Evolutionary conservation across 2,329 filamentous ascomycete species (phyloP), one percentile per base, ranked within the genome.

Genomic region (Colletotrichum viniferum): DNA sequence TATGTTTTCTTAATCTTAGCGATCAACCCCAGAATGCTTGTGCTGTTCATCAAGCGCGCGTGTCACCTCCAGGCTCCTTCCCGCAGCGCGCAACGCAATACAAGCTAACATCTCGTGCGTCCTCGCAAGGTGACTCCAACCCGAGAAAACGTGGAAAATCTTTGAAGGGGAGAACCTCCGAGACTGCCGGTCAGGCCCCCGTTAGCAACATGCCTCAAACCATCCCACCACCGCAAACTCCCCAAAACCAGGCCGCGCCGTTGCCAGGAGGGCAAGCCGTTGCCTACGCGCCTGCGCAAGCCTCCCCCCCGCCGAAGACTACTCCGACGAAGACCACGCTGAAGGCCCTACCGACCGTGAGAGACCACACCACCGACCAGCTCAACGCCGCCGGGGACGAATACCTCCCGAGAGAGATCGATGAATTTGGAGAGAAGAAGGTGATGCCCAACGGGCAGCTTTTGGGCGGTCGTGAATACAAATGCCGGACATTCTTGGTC

Each of bases 301-400:
- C 85, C 80, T 77, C 85, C 83, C 85, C 92, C 83, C 95, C 95
- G 18, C 92, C 94, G 26, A 97, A 96, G 84, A 90, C 93, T 4
- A 95, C 95, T 5, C 94, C 95, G 7, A 93, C 93, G 38, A 97
- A 97, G 86, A 89, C 92, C 12, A 95, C 96, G 10, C 89, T 98
- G 79, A 99, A 99, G 86, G 97, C 97, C 1, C 89, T 99, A 58
- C 97, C 97, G 4, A 98, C 97, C 5, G 97, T 98, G 16, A 90
- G 97, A 84, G 97, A 99, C 82, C 97, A 99, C 84, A 99, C 97
- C 4, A 98, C 96, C 18, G 96, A 98, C 83, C 96, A 98, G 84
- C 91, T 99, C 34, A 95, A 95, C 68, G 89, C 94, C 32, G 94
- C 95, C 80, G 94, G 95, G 77, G 97, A 98, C 83, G 97, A 99